Evolutionary conservation across 2,329 filamentous ascomycete species (phyloP).

Genomic region (Colletotrichum scovillei): DNA sequence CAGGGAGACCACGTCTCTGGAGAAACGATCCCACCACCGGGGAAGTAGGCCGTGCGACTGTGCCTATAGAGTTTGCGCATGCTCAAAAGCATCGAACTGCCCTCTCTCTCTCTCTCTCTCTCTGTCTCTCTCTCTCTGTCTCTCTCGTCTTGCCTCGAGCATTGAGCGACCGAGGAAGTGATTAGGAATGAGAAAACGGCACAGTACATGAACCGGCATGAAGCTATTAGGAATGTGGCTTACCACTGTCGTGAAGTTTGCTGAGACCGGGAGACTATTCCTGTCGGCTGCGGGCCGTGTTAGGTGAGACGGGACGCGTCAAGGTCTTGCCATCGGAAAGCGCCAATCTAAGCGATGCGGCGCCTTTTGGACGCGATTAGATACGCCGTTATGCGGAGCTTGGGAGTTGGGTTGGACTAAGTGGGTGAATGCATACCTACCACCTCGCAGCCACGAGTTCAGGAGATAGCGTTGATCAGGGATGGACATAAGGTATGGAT

Average conservation of each 20-base stretch:
- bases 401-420: not conserved
- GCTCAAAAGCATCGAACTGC: not conserved
- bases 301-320: conserved; percentile 28
- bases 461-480: conserved; percentile 6
- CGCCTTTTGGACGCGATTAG: not conserved
- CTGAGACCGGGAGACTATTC: not conserved
- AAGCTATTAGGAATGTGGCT: conserved; percentile 12
- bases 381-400: not conserved
- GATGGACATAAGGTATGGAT: conserved; percentile 10
- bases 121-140: not conserved
- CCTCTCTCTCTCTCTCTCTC: not conserved
- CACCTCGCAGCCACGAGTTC: not conserved
- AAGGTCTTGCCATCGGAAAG: not conserved
- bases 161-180: not conserved
- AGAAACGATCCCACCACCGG: not conserved
- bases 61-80: conserved; percentile 2
- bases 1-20: not conserved
- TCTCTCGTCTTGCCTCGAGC: not conserved
- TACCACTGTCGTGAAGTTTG: not conserved
- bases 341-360: conserved; percentile 13
- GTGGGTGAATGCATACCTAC: not conserved
- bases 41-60: not conserved
- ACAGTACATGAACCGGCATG: not conserved
- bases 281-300: conserved; percentile 10
- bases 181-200: not conserved